A percentile compares a stretch with the other conserved stretches of the same genome.
Conservation (phyloP, 441 rosid species). For the Isatis lusitanica region DNA sequence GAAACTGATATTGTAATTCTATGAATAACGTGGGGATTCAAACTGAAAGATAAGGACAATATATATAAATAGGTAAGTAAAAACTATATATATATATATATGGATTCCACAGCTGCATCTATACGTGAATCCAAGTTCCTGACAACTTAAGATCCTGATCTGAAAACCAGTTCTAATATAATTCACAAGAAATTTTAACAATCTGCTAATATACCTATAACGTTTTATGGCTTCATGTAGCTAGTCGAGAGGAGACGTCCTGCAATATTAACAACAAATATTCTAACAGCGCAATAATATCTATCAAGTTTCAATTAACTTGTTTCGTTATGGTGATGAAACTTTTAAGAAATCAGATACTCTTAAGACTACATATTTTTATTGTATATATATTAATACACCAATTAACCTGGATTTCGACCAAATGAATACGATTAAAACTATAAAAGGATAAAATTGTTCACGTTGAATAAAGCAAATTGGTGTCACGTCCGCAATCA, state of each 20-base stretch:
- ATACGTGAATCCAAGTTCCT: conserved; percentile 12
- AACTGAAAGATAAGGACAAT: neutral
- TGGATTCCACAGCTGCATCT: neutral
- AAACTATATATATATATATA: no score
- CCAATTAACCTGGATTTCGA: neutral
- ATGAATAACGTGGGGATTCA: neutral
- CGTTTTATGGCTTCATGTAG: neutral
- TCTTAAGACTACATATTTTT: neutral
- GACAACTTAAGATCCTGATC: conserved; percentile 12
- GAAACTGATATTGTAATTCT: neutral
- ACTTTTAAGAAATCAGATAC: neutral
- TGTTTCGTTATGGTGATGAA: neutral
- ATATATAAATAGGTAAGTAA: conserved; percentile 3
- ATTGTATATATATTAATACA: neutral
- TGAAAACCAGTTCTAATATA: neutral
- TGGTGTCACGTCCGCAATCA: conserved; percentile 26
- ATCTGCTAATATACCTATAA: neutral
- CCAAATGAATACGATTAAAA: neutral
- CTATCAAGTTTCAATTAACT: neutral
- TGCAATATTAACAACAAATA: neutral
- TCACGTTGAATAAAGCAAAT: conserved; percentile 5
- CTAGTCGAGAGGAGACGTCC: neutral
- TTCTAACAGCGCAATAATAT: neutral
- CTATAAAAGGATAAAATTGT: neutral
- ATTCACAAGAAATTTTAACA: neutral